Base-by-base conservation (phyloP, 208 protist genomes). In the Leishmania gerbilli region DNA sequence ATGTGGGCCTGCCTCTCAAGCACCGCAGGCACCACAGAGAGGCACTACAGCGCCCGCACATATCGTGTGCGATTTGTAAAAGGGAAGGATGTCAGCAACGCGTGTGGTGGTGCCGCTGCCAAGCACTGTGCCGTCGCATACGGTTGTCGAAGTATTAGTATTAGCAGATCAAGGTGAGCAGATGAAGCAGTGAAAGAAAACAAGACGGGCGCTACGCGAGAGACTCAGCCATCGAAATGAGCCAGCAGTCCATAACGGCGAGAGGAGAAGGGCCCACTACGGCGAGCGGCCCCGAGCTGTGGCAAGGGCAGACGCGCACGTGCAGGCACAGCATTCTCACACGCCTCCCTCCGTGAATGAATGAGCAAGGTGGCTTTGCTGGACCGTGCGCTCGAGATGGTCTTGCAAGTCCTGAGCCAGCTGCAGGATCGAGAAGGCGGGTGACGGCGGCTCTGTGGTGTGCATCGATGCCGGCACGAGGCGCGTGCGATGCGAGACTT, bases 371-470 rank as follows among this genome's bases (percentile, higher is more conserved):
- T 53, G 17, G 40, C 34, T 62, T 24, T 64, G 58, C 21, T 69
- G 81, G 60, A 82, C 62, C 17, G 67, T 47, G 31, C 71, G 60
- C 31, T 81, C 68, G 15, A 89, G 77, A 58, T 84, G 82, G 27
- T 37, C 45, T 7, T 84, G 56, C 71, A 89, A 47, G 74, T 89
- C 86, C 21, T 79, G 40, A 19, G 76, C 86, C 6, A 89, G 74
- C 62, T 87, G 77, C n/a, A 76, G n/a, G 67, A 89, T 89, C 1
- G 86, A 89, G 62, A 89, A 87, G 65, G 27, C 42, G 11, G 53
- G 15, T 15, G 42, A 65, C 27, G 27, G 55, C 15, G 62, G 24
- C 62, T 49, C 71, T 42, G 45, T 37, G 55, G 53, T 17, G 27
- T 49, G 21, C 34, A 49, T 4, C 34, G 34, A 34, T 9, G 17